Base-by-base conservation (phyloP, 176 grass and related monocot species). In the Olyra latifolia region DNA sequence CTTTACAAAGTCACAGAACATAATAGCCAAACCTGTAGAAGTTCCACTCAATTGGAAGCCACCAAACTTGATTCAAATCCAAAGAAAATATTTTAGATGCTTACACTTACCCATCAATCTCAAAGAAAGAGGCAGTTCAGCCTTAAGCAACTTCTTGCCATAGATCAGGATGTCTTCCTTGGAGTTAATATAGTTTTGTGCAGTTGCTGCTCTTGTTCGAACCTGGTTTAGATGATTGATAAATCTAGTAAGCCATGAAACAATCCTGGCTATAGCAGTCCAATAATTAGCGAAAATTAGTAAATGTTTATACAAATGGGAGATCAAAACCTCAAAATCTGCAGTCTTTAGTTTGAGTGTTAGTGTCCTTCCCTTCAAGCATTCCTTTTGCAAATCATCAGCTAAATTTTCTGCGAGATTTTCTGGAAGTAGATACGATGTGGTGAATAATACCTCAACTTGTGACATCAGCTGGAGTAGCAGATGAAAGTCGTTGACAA, bases 321-420 rank as follows among this genome's bases (percentile, higher is more conserved):
- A 81, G 71, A 57, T 32, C 62, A 24, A 69, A 54, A 97, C 95
- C 95, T 98, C 95, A 78, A 95, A 98, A 62, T 88, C 81, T 84
- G 92, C 72, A 77, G 95, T 98, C 77, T 98, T 98, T 50, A 98
- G 85, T 91, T 95, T 98, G 24, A 98, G 88, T 53, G 95, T 95
- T 66, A 98, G 76, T 15, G 86, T 98, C 75, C 82, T 89, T 56
- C 90, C 95, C 75, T 81, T 83, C 49, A 98, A 80, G 54, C 76
- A 78, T 53, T 95, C 86, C 86, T 93, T 98, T 83, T 91, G 90
- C 90, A 98, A 84, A 83, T 94, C 95, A 45, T 77, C 78, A 38
- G 95, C 78, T 83, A 98, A 93, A 77, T 87, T 89, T 80, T 95
- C 95, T 19, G 88, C 78, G 8, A 98, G 83, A 65, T 83, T 89